Evolutionary conservation across 441 rosid genomes (phyloP), one percentile per base, ranked within the genome.

Genomic region (Jatropha multifida): DNA sequence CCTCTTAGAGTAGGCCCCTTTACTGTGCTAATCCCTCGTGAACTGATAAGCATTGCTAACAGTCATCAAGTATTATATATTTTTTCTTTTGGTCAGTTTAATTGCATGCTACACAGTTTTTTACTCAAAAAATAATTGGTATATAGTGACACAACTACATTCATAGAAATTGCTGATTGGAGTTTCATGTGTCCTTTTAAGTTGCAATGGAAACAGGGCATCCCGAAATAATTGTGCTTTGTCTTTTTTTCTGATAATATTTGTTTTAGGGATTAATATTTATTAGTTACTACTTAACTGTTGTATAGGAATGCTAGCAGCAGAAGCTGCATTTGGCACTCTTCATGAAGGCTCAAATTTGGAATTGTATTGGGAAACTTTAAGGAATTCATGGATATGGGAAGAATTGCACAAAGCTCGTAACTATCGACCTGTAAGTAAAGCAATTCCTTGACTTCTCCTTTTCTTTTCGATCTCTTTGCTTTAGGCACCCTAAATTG

Each of bases 361-460:
- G 90, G 92, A 88, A 71, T 78, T 81, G 46, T 96, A 92, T 80
- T 93, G 98, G 97, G 90, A 88, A 74, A 78, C 74, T 75, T 80
- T 96, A 77, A 82, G 76, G 77, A 85, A 72, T 61, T 96, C 99
- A 59, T 96, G 98, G 99, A 89, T 94, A 76, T 94, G 98, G 99
- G 89, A 92, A 67, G 99, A 96, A 82, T 97, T 96, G 63, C 85
- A 83, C 65, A 81, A 76, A 76, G 90, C 91, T 83, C 90, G 97
- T 74, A 92, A 96, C 84, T 96, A 89, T 72, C 83, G 99, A 55
- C 99, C 99, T 72, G 99, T 96, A 73, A 83, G 97, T 81, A 73
- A 60, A 56, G 56, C 75, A 56, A 69, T 70, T 66, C 44, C 13
- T 62, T 77, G 7, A 71, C 63, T 74, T 68, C 59, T 70, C 60